Percentiles rank a stretch among this genome's conserved stretches.
Conservation (phyloP, 352 stramenopile species). For the Pythium brassicae region DNA sequence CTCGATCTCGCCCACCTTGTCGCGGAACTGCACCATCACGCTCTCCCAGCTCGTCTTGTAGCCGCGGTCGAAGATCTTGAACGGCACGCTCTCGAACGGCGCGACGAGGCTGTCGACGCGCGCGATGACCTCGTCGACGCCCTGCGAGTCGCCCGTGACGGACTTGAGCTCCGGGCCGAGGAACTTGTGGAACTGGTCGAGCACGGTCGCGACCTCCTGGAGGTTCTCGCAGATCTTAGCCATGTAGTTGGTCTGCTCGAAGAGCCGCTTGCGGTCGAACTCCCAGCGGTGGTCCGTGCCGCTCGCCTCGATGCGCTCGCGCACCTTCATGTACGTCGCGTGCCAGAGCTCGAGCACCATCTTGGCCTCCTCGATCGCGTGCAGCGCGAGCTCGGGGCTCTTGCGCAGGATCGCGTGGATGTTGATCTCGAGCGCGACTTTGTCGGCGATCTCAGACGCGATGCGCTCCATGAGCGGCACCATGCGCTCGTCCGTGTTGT, state of each 20-base stretch:
- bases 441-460: conserved; percentile 91
- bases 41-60: conserved; percentile 95
- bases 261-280: conserved; percentile 93
- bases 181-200: conserved; percentile 96
- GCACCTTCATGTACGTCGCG: conserved; percentile 93
- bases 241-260: conserved; percentile 97
- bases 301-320: conserved; percentile 92
- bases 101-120: conserved; percentile 81
- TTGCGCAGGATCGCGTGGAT: conserved; percentile 88
- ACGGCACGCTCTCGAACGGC: conserved; percentile 87
- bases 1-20: conserved; percentile 94
- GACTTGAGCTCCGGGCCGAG: conserved; percentile 94
- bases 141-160: conserved; percentile 92
- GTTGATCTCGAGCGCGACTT: conserved; percentile 90
- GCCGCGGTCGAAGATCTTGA: conserved; percentile 91
- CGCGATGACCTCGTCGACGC: conserved; percentile 93
- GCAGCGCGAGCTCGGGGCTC: conserved; percentile 64
- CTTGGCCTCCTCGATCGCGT: conserved; percentile 86
- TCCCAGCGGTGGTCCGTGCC: conserved; percentile 95
- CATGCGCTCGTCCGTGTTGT: conserved; percentile 97
- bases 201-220: conserved; percentile 88
- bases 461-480: conserved; percentile 95
- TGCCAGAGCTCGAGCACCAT: conserved; percentile 93
- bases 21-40: conserved; percentile 93
- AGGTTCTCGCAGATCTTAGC: conserved; percentile 93